Conservation (phyloP, 768 basidiomycete species). For the Xanthoconium purpureum region DNA sequence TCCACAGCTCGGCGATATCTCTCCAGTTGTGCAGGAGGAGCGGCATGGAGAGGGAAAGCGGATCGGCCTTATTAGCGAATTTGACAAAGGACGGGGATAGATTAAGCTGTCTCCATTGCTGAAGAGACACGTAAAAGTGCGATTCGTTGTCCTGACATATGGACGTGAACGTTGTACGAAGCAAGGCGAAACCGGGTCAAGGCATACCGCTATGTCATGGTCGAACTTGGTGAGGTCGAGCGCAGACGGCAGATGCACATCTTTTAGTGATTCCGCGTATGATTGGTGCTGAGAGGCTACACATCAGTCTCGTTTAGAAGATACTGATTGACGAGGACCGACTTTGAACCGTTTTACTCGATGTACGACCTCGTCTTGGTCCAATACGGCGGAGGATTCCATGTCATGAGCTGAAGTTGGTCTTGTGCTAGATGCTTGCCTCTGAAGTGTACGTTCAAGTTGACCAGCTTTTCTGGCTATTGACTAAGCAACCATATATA, state of each 20-base stretch:
- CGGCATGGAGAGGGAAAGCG: constrained; percentile 72
- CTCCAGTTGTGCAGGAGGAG: constrained; percentile 78
- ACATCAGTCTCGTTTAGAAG: neutral
- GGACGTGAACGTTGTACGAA: neutral
- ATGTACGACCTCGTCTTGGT: constrained; percentile 26
- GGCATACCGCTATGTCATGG: constrained; percentile 50
- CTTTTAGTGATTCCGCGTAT: constrained; percentile 60
- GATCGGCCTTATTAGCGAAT: constrained; percentile 60
- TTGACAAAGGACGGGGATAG: constrained; percentile 70
- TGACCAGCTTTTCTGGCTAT: neutral
- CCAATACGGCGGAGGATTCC: constrained; percentile 6
- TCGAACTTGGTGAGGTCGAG: constrained; percentile 55
- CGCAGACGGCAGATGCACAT: constrained; percentile 69
- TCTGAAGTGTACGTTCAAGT: no score
- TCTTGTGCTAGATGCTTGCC: no score
- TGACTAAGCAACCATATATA: constrained; percentile 11
- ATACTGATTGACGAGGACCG: neutral
- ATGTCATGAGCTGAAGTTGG: constrained; percentile 1
- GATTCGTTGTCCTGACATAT: constrained; percentile 64
- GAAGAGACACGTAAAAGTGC: constrained; percentile 71
- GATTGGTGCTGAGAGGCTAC: constrained; percentile 59
- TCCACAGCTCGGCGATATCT: constrained; percentile 66
- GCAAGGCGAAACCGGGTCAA: neutral
- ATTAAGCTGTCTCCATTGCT: constrained; percentile 78
- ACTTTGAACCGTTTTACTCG: constrained; percentile 55